These are phyloP conservation scores for Nepenthes gracilis DNA, from an alignment of 148 eudicot species.

Conservation along the genomic window DNA sequence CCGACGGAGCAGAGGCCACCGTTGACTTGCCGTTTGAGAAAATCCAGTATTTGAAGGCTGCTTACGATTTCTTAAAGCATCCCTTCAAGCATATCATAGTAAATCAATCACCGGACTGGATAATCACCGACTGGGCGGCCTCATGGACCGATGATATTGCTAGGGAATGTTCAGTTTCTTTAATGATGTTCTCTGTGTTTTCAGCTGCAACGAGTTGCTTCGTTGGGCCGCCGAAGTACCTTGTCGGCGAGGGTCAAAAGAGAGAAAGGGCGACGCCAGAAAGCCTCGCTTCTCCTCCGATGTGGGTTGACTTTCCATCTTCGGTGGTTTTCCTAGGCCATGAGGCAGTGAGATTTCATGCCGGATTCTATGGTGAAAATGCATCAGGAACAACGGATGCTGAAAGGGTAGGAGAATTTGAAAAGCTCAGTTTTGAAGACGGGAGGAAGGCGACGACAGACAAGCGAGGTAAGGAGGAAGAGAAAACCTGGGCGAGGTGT, in stretches of 20 bases:
- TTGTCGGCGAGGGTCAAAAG: conserved; percentile 4
- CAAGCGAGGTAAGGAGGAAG: too few relatives aligned
- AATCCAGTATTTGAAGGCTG: conserved; percentile 16
- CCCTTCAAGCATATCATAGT: conserved; percentile 9
- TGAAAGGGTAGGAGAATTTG: too few relatives aligned
- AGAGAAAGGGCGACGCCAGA: conserved; percentile 4
- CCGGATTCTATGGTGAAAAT: too few relatives aligned
- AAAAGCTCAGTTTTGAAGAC: too few relatives aligned
- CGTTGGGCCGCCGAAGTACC: conserved; percentile 11
- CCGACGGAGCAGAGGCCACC: conserved; percentile 20
- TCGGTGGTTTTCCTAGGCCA: conserved; percentile 3
- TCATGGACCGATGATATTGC: conserved; percentile 18
- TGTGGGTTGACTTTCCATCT: conserved; percentile 13
- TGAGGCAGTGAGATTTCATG: conserved; percentile 6
- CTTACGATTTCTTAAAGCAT: conserved; percentile 16
- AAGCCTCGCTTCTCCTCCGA: conserved; percentile 6
- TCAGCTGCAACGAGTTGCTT: background rate
- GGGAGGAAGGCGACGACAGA: too few relatives aligned
- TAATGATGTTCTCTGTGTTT: conserved; percentile 3
- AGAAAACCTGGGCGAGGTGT: too few relatives aligned
- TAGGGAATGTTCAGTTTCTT: background rate
- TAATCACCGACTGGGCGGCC: conserved; percentile 18
- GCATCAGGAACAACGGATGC: too few relatives aligned
- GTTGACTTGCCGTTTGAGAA: conserved; percentile 13
- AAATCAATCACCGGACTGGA: conserved; percentile 17